Evolutionary conservation across 1,284 basidiomycete genomes (phyloP), one percentile per base, ranked within the genome.

Genomic region (Porphyrellus sp.): DNA sequence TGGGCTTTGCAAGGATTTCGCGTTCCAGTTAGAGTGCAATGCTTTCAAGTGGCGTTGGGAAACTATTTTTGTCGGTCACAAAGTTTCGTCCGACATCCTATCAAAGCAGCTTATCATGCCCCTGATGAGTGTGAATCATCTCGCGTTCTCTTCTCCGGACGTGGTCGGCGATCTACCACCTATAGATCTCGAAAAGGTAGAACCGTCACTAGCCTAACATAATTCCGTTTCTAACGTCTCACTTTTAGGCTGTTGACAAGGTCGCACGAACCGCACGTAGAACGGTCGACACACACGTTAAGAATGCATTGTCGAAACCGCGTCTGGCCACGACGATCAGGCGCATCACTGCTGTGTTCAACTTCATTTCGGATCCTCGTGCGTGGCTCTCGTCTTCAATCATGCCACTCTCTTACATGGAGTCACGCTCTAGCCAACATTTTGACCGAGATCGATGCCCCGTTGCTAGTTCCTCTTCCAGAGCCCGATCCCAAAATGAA

Each of bases 1-100:
- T 45, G 21, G 55, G 44, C 25, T 13, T 46, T 45, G 21, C 24
- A 55, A 90, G 87, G 87, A 90, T 65, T 64, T 86, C 23, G 77
- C 84, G 4, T 77, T 88, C 52, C 75, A 79, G 59, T 58, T 90
- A 27, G 78, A 80, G 59, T 79, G 74, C 53, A 74, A 78, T 24
- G 63, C 69, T 8, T 86, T 88, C 70, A 83, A 80, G 70, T 90
- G 87, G 87, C 76, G 78, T 70, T 90, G 87, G 87, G 86, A 90
- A 65, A 78, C 83, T 16, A 80, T 76, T 65, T 78, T 77, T 56
- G 62, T 86, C 33, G 85, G 86, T 18, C 72, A 82, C 63, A 84
- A 76, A 64, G 60, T 71, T 37, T 85, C 86, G 35, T 79, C 88
- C 49, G 82, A 86, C 46, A 71, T 89, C 48, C 74, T 90, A 46